Evolutionary conservation across 2,329 filamentous ascomycete genomes (phyloP).

Genomic region (Fulvia fulva): DNA sequence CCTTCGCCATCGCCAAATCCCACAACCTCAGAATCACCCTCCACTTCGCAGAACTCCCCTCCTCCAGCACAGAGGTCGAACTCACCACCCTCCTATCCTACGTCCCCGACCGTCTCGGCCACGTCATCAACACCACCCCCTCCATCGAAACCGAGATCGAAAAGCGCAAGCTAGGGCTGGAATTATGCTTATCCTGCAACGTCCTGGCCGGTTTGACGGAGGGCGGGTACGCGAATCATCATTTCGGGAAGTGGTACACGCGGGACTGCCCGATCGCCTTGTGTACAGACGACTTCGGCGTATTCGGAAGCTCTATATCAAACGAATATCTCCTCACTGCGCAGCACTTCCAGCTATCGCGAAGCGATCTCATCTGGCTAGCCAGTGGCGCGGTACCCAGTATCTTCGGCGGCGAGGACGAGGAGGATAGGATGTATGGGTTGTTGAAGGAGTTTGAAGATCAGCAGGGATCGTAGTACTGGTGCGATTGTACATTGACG

Average conservation of each 20-base stretch:
- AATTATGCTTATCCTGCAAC: constrained; percentile 78
- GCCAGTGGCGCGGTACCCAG: constrained; percentile 59
- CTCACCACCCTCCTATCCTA: constrained; percentile 62
- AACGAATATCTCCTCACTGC: constrained; percentile 73
- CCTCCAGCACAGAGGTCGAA: constrained; percentile 57
- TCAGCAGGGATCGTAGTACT: not conserved
- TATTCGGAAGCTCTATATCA: constrained; percentile 72
- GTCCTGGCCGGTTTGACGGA: constrained; percentile 68
- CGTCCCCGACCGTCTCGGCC: constrained; percentile 66
- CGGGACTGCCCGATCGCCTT: constrained; percentile 59
- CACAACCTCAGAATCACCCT: constrained; percentile 62
- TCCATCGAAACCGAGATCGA: constrained; percentile 55
- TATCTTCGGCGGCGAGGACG: constrained; percentile 63
- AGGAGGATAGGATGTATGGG: constrained; percentile 53
- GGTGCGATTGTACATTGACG: no score
- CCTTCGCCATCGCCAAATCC: constrained; percentile 55
- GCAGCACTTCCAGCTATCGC: constrained; percentile 60
- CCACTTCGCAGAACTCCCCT: constrained; percentile 70
- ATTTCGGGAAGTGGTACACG: constrained; percentile 70
- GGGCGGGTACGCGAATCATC: constrained; percentile 64
- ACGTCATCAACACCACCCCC: constrained; percentile 71
- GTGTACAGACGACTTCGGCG: constrained; percentile 76
- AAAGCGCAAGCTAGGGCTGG: constrained; percentile 58
- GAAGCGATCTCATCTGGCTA: constrained; percentile 49
- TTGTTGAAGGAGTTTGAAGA: constrained; percentile 16